Percentiles rank a stretch among this genome's conserved stretches.
These are phyloP conservation scores for Amanita rubescens DNA, from an alignment of 768 basidiomycete species.

Conservation along the genomic window DNA sequence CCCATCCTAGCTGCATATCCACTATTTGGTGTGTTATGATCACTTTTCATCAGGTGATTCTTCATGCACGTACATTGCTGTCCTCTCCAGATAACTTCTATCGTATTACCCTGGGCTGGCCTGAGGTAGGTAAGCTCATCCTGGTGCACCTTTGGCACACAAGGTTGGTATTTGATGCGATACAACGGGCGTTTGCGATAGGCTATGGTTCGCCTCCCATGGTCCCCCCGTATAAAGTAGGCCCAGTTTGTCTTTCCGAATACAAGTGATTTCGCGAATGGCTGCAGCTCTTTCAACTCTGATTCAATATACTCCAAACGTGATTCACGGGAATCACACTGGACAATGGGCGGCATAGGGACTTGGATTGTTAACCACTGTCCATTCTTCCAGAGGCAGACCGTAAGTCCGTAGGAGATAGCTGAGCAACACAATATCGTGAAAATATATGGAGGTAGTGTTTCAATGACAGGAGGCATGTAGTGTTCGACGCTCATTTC, in stretches of 20 bases:
- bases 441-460: conserved; percentile 1
- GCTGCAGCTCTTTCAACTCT: not conserved
- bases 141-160: conserved; percentile 29
- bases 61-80: conserved; percentile 20
- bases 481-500: not conserved
- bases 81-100: conserved; percentile 31
- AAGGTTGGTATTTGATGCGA: conserved; percentile 24
- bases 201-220: conserved; percentile 22
- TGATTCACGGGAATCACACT: too few species aligned
- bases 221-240: conserved; percentile 20
- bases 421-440: not conserved
- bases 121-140: conserved; percentile 28
- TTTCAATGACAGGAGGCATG: not conserved
- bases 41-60: not conserved
- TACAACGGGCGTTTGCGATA: conserved; percentile 19
- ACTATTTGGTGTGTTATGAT: not conserved
- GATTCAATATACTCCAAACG: not conserved
- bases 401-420: not conserved
- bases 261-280: not conserved
- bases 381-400: conserved; percentile 2
- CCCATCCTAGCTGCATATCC: conserved; percentile 25
- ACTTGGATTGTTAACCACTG: conserved; percentile 1
- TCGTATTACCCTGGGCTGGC: conserved; percentile 20
- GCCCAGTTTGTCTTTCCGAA: conserved; percentile 31
- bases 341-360: not conserved